Evolutionary conservation across 371 early-diverging fungal genomes (phyloP), one percentile per base, ranked within the genome.

Genomic region (Mortierella sp.): DNA sequence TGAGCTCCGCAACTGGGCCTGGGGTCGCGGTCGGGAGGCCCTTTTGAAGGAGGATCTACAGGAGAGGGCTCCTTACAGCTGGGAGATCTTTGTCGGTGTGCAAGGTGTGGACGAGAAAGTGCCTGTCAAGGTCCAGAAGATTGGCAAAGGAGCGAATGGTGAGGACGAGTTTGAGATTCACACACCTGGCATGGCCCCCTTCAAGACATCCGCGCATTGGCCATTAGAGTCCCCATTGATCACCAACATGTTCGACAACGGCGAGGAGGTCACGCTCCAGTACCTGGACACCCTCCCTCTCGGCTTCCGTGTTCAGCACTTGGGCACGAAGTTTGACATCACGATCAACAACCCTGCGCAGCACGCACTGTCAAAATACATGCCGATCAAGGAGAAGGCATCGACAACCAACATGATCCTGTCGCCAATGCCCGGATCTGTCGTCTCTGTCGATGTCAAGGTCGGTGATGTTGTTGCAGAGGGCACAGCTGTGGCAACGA

Each of bases 361-460:
- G 79, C 80, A 88, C 42, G 80, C 81, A 17, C 79, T 94, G 19
- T 63, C 84, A 34, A 81, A 85, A 56, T 84, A 88, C 81, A 95
- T 97, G 91, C 89, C 89, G 64, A 86, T 86, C 65, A 89, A 89
- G 83, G 84, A 91, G 6, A 87, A 87, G 62, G 79, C 88, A 21
- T 92, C 94, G 51, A 81, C 90, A 7, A 88, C 91, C 46, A 86
- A 87, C 68, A 69, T 92, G 47, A 84, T 97, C 24, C 76, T 92
- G 6, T 87, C 95, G 17, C 97, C 99, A 6, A 98, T 98, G 97
- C 96, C 99, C 8, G 97, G 99, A 15, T 82, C 87, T 12, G 93
- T 98, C 5, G 89, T 96, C 27, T 90, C 90, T 31, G 80, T 98
- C 1, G 87, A 91, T 21, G 96, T 96, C 46, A 87, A 90, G 79